Percentiles rank a stretch among this genome's conserved stretches.
Conservation (phyloP, 257 asterid species). For the Solanum clarkiae region DNA sequence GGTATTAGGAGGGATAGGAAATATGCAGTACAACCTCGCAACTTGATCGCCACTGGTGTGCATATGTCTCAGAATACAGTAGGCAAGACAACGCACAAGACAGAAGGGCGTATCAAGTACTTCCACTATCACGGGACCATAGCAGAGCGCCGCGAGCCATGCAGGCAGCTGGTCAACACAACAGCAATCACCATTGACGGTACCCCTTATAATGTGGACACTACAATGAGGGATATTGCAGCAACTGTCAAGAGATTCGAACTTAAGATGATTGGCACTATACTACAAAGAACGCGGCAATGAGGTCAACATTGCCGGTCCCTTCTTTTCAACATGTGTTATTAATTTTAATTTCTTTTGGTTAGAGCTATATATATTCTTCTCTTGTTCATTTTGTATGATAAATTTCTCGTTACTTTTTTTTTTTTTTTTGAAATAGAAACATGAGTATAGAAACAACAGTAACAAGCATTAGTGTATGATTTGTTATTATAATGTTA, state of each 20-base stretch:
- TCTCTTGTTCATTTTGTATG: background rate
- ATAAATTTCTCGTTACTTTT: background rate
- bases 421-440: background rate
- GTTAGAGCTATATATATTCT: background rate
- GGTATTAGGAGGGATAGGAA: conserved; percentile 58
- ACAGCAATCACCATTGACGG: conserved; percentile 27
- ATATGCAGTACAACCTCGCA: conserved; percentile 67
- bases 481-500: conserved; percentile 4
- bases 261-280: conserved; percentile 48
- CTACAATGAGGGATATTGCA: conserved; percentile 46
- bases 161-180: conserved; percentile 32
- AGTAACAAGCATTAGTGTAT: background rate
- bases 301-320: conserved; percentile 8
- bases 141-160: conserved; percentile 54
- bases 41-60: conserved; percentile 65
- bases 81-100: conserved; percentile 61
- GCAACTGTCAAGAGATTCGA: conserved; percentile 61
- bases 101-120: conserved; percentile 51
- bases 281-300: conserved; percentile 48
- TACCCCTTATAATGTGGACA: conserved; percentile 39
- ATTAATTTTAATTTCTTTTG: background rate
- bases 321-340: background rate
- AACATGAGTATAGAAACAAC: background rate
- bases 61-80: conserved; percentile 60
- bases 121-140: conserved; percentile 79